Evolutionary conservation across 352 stramenopile genomes (phyloP), one percentile per base, ranked within the genome.

Genomic region (Pythium oligandrum): DNA sequence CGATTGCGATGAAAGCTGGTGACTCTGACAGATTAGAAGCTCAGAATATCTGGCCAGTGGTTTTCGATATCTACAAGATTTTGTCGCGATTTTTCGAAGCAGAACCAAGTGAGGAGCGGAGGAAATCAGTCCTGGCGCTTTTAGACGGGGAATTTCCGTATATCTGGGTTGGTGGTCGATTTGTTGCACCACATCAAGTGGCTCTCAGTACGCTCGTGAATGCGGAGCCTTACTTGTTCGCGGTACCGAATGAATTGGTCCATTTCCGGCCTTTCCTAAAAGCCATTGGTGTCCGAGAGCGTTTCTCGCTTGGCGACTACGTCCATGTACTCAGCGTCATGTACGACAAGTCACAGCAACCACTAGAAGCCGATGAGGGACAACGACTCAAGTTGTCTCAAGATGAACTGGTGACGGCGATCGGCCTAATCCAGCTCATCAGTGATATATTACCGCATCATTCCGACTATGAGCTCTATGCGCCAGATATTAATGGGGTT

Each of bases 341-440:
- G 73, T 45, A 75, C 51, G 53, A 64, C 5, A 75, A 86, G 50
- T 70, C 54, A 31, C 50, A 68, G 40, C 36, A 30, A 38, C 40
- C 46, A 30, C 40, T 58, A 12, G 50, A 39, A 44, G 45, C 48
- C 54, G 57, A 53, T 11, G 56, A 62, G 44, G 9, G 26, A 32
- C 2, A 33, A 2, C 6, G 30, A 4, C 45, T 45, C 1, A 11
- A 43, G 43, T 30, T 63, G 32, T 55, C 70, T 36, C 63, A 85
- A 9, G 73, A 86, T 32, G 75, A 83, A 45, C 40, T 89, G 38
- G 57, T 66, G 11, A 71, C 68, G 38, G 72, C 69, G 2, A 86
- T 90, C 52, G 75, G 75, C 8, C 67, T 90, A 40, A 64, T 86
- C 17, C 80, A 90, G 55, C 56, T 83, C 11, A 71, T 90, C 49